phyloP scores from a whole-genome alignment of 805 yeast species.

The Zygoascus ofunaensis region DNA sequence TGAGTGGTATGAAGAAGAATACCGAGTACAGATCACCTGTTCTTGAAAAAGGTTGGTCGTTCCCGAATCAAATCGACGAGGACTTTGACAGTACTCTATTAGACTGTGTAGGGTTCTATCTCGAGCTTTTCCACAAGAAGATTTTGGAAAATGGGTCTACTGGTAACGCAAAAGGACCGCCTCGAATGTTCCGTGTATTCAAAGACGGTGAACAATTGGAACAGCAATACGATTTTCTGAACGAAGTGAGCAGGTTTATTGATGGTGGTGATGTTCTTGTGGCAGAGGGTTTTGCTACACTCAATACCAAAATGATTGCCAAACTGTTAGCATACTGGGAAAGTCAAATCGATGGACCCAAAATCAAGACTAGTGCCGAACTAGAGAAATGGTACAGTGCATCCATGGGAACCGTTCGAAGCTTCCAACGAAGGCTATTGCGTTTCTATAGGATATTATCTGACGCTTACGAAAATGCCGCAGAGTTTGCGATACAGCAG shows the following conservation, averaged over 20 bases:
- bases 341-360: constrained; percentile 62
- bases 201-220: constrained; percentile 89
- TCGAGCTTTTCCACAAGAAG: constrained; percentile 65
- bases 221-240: constrained; percentile 69
- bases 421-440: constrained; percentile 66
- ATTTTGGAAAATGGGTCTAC: constrained; percentile 57
- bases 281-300: constrained; percentile 62
- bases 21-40: constrained; percentile 41
- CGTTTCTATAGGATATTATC: constrained; percentile 49
- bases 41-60: constrained; percentile 62
- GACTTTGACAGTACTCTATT: constrained; percentile 58
- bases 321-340: constrained; percentile 63
- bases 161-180: constrained; percentile 11
- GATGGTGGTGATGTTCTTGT: constrained; percentile 75
- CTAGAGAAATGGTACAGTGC: constrained; percentile 42
- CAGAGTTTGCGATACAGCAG: constrained; percentile 33
- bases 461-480: constrained; percentile 60
- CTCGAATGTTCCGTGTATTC: constrained; percentile 57
- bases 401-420: constrained; percentile 33
- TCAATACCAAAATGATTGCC: constrained; percentile 59
- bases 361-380: constrained; percentile 31
- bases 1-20: constrained; percentile 62
- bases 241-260: constrained; percentile 64
- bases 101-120: constrained; percentile 63
- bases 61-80: constrained; percentile 53